These are phyloP conservation scores for Exobasidium rhododendri DNA, from an alignment of 1,284 basidiomycete species.

Conservation along the genomic window DNA sequence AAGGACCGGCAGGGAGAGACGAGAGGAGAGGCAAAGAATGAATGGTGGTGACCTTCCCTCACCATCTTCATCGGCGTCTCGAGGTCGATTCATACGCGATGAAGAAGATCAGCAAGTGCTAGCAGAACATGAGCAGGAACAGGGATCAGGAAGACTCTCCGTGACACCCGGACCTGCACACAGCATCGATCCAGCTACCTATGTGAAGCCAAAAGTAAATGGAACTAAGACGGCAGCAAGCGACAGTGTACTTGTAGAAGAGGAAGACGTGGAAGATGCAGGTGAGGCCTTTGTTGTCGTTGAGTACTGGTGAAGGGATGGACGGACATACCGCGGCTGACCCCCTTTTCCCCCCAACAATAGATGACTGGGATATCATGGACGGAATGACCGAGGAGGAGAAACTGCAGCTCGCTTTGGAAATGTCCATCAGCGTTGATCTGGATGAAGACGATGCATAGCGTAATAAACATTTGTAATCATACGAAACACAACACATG, in stretches of 20 bases:
- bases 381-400: slow-evolving; percentile 35
- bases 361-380: slow-evolving; percentile 23
- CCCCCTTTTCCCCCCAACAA: too few species aligned
- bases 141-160: background rate
- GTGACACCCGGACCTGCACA: background rate
- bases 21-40: slow-evolving; percentile 72
- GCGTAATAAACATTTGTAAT: background rate
- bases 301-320: background rate
- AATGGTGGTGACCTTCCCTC: background rate
- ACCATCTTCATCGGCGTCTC: background rate
- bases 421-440: slow-evolving; percentile 11
- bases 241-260: background rate
- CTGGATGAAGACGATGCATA: background rate
- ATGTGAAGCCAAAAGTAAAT: background rate
- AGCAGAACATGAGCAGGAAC: background rate
- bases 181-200: background rate
- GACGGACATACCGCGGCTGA: too few species aligned
- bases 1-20: slow-evolving; percentile 72
- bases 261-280: background rate
- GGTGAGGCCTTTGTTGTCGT: too few species aligned
- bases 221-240: background rate
- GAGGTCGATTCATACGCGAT: background rate
- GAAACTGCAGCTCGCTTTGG: slow-evolving; percentile 33
- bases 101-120: background rate
- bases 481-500: too few species aligned